phyloP scores from a whole-genome alignment of 2,329 filamentous ascomycete genomes.

The Capronia coronata region DNA sequence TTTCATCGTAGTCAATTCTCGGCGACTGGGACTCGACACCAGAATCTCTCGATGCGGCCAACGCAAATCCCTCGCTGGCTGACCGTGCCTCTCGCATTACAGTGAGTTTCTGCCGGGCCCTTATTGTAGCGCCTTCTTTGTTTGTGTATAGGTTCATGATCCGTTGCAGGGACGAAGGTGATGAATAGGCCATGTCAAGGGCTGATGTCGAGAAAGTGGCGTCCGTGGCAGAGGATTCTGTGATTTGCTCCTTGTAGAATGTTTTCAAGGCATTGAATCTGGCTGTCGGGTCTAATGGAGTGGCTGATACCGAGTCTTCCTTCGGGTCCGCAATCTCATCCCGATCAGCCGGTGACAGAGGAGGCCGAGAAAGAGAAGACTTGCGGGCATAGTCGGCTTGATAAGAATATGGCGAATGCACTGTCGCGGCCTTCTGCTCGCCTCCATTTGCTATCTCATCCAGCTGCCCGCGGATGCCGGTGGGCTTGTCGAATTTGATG shows the following conservation, averaged over 20 bases:
- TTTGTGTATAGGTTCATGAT: constrained; percentile 86
- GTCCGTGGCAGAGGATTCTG: constrained; percentile 51
- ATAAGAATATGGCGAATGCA: constrained; percentile 13
- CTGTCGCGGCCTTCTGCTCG: constrained; percentile 18
- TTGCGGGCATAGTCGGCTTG: constrained; percentile 13
- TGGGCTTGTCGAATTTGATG: constrained; percentile 82
- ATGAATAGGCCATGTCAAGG: constrained; percentile 48
- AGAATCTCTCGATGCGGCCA: constrained; percentile 42
- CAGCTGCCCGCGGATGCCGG: constrained; percentile 76
- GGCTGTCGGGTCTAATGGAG: constrained; percentile 55
- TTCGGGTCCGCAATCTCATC: constrained; percentile 31
- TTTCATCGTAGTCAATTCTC: constrained; percentile 19
- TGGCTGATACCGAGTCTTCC: constrained; percentile 34
- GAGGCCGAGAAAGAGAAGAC: constrained; percentile 20
- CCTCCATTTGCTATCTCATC: constrained; percentile 55
- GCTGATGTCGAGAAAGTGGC: constrained; percentile 45
- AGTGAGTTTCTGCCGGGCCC: constrained; percentile 59
- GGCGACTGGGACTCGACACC: not conserved
- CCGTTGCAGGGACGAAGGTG: constrained; percentile 72
- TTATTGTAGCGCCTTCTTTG: constrained; percentile 50
- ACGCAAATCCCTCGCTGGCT: constrained; percentile 60
- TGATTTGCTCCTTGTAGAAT: constrained; percentile 71
- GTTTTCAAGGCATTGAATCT: constrained; percentile 67
- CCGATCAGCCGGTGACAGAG: constrained; percentile 20
- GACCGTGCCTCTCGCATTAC: constrained; percentile 75